phyloP scores from a whole-genome alignment of 345 rosid species.

The Eucalyptus erythrocorys region DNA sequence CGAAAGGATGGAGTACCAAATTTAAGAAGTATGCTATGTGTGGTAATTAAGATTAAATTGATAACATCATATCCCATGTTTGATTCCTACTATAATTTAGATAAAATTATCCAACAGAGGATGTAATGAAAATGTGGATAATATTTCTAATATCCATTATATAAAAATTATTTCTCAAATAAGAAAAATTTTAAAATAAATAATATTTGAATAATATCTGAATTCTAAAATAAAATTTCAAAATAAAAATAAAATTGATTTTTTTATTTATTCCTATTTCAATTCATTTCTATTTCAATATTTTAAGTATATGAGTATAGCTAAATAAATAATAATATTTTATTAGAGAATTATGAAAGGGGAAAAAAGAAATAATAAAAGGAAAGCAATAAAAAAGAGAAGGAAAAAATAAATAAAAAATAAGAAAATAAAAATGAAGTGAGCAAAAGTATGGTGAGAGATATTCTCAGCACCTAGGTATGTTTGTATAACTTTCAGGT shows the following conservation, averaged over 20 bases:
- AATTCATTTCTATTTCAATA: not conserved
- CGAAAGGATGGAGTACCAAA: rapidly evolving
- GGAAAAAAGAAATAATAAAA: not conserved
- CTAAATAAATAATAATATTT: too few species aligned
- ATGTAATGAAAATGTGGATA: rapidly evolving
- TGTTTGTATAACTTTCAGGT: too few species aligned
- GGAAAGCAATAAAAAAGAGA: too few species aligned
- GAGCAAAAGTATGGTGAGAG: not conserved
- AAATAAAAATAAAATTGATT: too few species aligned
- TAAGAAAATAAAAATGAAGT: not conserved
- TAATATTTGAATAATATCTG: not conserved
- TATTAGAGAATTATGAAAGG: not conserved
- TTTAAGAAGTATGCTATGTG: rapidly evolving
- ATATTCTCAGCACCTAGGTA: not conserved
- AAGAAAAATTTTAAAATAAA: too few species aligned
- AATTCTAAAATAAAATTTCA: too few species aligned
- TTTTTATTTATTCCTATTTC: not conserved
- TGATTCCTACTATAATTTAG: rapidly evolving
- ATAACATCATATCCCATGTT: rapidly evolving
- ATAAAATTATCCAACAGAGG: rapidly evolving
- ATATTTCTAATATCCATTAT: too few species aligned
- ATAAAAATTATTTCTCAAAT: too few species aligned
- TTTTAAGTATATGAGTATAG: too few species aligned
- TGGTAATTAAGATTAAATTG: too few species aligned
- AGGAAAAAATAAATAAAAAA: too few species aligned